Evolutionary conservation across 371 early-diverging fungal genomes (phyloP).

Genomic region (Mortierella sp.): DNA sequence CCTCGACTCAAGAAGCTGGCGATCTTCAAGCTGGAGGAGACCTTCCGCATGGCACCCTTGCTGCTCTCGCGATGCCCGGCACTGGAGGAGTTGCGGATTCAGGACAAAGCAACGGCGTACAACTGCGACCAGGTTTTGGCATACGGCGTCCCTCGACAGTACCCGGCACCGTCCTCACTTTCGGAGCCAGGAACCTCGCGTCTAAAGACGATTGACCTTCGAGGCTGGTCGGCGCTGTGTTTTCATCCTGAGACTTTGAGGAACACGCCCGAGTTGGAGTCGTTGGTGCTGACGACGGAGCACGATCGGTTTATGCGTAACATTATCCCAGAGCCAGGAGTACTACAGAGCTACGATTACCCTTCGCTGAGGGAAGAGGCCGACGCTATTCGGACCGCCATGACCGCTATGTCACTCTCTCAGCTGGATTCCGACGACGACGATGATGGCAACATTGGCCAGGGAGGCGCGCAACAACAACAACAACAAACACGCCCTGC

Average conservation of each 20-base stretch:
- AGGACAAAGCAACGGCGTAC: neutral
- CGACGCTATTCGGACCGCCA: neutral
- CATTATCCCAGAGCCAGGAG: neutral
- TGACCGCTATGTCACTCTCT: neutral
- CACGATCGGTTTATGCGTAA: constrained; percentile 1
- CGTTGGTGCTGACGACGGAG: neutral
- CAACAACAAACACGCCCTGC: neutral
- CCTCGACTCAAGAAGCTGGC: constrained; percentile 6
- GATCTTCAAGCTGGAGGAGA: constrained; percentile 6
- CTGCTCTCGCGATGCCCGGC: neutral
- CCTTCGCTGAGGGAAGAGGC: constrained; percentile 2
- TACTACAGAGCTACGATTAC: neutral
- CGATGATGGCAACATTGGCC: neutral
- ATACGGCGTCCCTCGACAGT: neutral
- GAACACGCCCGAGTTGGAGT: constrained; percentile 13
- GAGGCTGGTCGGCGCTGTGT: constrained; percentile 19
- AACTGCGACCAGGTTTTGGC: constrained; percentile 2
- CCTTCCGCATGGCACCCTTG: neutral
- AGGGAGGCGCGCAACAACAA: neutral
- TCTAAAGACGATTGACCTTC: constrained; percentile 5
- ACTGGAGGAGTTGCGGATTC: neutral
- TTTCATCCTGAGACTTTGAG: constrained; percentile 15
- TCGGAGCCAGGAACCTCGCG: neutral
- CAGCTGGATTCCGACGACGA: neutral
- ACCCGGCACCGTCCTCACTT: neutral